phyloP scores from a whole-genome alignment of 2,329 filamentous ascomycete species.

The Claviceps maximensis region DNA sequence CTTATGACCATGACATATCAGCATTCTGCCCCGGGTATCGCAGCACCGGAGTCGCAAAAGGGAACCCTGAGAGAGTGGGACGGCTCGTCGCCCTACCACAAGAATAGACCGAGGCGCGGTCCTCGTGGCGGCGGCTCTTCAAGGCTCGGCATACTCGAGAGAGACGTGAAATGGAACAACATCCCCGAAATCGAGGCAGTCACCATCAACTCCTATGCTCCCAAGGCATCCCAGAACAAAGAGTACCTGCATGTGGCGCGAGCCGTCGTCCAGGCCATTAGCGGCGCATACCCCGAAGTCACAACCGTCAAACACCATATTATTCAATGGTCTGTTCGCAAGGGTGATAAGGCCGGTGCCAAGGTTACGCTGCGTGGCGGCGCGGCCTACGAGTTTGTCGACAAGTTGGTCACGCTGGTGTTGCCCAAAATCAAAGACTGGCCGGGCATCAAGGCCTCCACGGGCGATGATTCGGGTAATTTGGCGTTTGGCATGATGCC shows the following conservation, averaged over 20 bases:
- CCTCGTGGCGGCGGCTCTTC: conserved; percentile 61
- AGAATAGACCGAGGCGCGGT: conserved; percentile 73
- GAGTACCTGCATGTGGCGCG: conserved; percentile 70
- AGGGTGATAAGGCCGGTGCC: conserved; percentile 58
- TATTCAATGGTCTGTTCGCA: conserved; percentile 58
- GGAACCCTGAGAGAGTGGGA: conserved; percentile 76
- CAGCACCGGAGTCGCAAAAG: conserved; percentile 27
- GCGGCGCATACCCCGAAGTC: conserved; percentile 57
- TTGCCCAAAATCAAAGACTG: conserved; percentile 95
- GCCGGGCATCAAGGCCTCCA: conserved; percentile 50
- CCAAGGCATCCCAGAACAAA: conserved; percentile 56
- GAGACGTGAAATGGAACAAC: conserved; percentile 66
- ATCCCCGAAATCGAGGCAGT: conserved; percentile 71
- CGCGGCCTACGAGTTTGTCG: conserved; percentile 77
- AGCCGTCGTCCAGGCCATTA: conserved; percentile 75
- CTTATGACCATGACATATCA: conserved; percentile 80
- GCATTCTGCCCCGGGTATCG: conserved; percentile 69
- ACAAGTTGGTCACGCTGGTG: conserved; percentile 81
- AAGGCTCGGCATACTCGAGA: conserved; percentile 57
- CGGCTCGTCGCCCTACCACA: conserved; percentile 84
- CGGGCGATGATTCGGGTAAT: conserved; percentile 82
- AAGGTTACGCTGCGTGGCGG: conserved; percentile 69
- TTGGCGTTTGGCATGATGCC: conserved; percentile 67
- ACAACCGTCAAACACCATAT: conserved; percentile 60
- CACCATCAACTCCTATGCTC: conserved; percentile 65